Evolutionary conservation across 768 basidiomycete genomes (phyloP).

Genomic region (Candolleomyces aberdarensis): DNA sequence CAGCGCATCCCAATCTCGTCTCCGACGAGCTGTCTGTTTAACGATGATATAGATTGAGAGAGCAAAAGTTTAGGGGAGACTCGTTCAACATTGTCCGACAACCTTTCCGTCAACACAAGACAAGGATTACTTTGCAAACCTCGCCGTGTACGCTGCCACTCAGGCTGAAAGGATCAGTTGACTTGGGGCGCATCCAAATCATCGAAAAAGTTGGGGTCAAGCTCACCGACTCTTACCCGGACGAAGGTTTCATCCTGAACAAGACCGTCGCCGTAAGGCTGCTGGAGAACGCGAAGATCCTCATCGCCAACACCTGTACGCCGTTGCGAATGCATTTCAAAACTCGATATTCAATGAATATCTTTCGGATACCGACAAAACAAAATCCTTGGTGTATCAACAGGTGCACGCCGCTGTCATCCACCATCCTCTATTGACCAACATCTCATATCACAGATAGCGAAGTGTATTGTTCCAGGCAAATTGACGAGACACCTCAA

Average conservation of each 20-base stretch:
- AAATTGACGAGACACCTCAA: too few relatives aligned
- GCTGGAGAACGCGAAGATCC: slow-evolving; percentile 90
- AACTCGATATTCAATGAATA: not conserved
- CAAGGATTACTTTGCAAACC: slow-evolving; percentile 96
- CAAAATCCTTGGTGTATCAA: slow-evolving; percentile 89
- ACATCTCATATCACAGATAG: too few relatives aligned
- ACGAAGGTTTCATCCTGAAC: slow-evolving; percentile 98
- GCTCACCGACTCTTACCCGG: slow-evolving; percentile 95
- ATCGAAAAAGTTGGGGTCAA: slow-evolving; percentile 99
- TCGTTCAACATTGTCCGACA: slow-evolving; percentile 92
- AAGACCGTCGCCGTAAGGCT: slow-evolving; percentile 92
- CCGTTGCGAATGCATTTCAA: slow-evolving; percentile 5
- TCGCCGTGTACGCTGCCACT: slow-evolving; percentile 95
- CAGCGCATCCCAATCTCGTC: slow-evolving; percentile 46
- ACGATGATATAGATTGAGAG: slow-evolving; percentile 46
- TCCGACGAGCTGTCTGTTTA: too few relatives aligned
- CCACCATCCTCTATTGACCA: too few relatives aligned
- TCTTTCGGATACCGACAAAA: slow-evolving; percentile 97
- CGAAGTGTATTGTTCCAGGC: too few relatives aligned
- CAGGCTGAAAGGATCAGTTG: slow-evolving; percentile 90
- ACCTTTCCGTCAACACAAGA: slow-evolving; percentile 96
- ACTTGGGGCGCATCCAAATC: slow-evolving; percentile 97
- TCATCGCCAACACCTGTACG: slow-evolving; percentile 98
- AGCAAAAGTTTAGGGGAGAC: slow-evolving; percentile 77
- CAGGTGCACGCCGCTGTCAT: too few relatives aligned